Conservation (phyloP, 495 filamentous ascomycete genomes). For the Aspergillus campestris region DNA sequence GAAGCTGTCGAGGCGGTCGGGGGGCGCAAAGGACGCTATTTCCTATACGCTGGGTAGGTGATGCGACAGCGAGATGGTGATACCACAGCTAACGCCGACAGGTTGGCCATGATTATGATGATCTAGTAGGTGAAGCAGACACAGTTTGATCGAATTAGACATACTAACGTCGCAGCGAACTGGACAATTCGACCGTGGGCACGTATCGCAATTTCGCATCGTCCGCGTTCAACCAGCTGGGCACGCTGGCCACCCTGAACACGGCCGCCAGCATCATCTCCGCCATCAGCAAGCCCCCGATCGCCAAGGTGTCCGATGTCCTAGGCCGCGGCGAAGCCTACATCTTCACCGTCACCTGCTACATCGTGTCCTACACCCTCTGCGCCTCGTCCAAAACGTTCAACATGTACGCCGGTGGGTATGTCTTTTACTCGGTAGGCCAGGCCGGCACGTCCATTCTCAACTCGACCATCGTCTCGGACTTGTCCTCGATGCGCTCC, state of each 20-base stretch:
- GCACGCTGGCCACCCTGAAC: conserved; percentile 32
- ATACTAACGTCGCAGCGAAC: conserved; percentile 18
- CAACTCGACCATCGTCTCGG: conserved; percentile 39
- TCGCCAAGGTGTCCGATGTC: conserved; percentile 42
- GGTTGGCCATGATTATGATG: conserved; percentile 37
- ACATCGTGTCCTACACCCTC: conserved; percentile 38
- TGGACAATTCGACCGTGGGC: conserved; percentile 41
- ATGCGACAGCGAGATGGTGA: not conserved
- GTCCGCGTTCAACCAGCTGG: conserved; percentile 34
- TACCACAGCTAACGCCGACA: conserved; percentile 9
- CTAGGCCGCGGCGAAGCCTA: conserved; percentile 39
- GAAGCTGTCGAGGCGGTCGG: conserved; percentile 36
- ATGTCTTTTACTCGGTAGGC: conserved; percentile 37
- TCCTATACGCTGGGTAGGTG: conserved; percentile 35
- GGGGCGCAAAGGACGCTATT: conserved; percentile 32
- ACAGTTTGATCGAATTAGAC: too few species aligned
- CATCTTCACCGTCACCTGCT: conserved; percentile 33
- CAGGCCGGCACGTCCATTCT: conserved; percentile 39
- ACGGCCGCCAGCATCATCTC: conserved; percentile 39
- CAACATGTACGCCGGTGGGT: conserved; percentile 36
- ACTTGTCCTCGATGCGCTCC: conserved; percentile 38
- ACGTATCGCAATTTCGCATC: conserved; percentile 40
- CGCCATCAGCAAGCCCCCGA: conserved; percentile 37
- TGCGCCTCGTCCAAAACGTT: conserved; percentile 37
- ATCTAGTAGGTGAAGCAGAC: conserved; percentile 27